These are phyloP conservation scores for Hymenoscyphus repandus DNA, from an alignment of 2,329 filamentous ascomycete species.

Conservation along the genomic window DNA sequence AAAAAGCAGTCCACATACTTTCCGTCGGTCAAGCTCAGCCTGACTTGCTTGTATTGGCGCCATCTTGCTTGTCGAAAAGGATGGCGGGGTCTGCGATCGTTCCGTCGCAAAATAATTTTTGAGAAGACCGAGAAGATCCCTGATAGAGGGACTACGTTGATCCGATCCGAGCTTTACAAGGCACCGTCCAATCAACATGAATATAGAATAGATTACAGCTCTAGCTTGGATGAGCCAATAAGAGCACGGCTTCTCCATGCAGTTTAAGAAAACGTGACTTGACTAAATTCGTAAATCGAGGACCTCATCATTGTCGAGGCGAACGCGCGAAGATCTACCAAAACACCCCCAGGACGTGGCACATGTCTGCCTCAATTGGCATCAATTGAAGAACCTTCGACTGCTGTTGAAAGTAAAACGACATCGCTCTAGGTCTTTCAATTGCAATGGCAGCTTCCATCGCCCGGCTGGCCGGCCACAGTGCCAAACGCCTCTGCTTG, in stretches of 20 bases:
- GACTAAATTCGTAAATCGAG: constrained; percentile 15
- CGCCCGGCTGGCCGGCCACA: constrained; percentile 66
- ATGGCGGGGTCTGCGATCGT: constrained; percentile 19
- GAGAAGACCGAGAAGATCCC: not conserved
- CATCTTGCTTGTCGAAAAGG: constrained; percentile 32
- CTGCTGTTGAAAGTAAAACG: constrained; percentile 17
- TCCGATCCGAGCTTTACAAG: not conserved
- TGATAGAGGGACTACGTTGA: not conserved
- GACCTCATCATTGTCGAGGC: constrained; percentile 20
- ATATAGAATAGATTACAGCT: not conserved
- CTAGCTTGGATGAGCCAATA: not conserved
- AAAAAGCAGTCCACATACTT: constrained; percentile 38
- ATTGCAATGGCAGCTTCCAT: constrained; percentile 65
- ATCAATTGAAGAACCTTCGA: constrained; percentile 19
- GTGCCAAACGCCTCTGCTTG: constrained; percentile 62
- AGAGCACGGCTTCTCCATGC: not conserved
- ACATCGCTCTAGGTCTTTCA: constrained; percentile 16
- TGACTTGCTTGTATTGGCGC: constrained; percentile 34
- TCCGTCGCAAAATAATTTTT: constrained; percentile 14
- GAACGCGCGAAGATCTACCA: not conserved
- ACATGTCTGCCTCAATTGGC: constrained; percentile 14
- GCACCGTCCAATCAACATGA: constrained; percentile 2
- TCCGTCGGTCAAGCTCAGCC: constrained; percentile 57
- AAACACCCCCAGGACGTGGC: not conserved
- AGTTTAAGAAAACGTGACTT: not conserved